phyloP scores from a whole-genome alignment of 1,284 basidiomycete genomes.

The Ceratobasidium sp. region DNA sequence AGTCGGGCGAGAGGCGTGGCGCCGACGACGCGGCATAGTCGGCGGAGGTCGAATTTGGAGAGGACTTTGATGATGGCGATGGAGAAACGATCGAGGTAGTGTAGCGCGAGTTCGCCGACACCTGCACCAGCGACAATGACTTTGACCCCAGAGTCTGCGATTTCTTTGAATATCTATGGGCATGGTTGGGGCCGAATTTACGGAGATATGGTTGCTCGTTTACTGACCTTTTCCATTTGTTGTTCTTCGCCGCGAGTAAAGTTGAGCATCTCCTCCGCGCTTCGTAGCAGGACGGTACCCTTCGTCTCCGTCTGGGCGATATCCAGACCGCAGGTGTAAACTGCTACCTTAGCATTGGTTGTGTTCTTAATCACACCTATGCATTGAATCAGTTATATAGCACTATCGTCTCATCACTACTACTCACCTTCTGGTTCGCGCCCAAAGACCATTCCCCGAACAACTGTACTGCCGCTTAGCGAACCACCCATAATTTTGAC shows the following conservation, averaged over 20 bases:
- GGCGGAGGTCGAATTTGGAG: conserved; percentile 97
- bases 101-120: conserved; percentile 95
- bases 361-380: conserved; percentile 85
- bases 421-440: conserved; percentile 89
- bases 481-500: conserved; percentile 99
- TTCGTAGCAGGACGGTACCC: conserved; percentile 97
- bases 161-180: conserved; percentile 93
- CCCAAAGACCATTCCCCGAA: conserved; percentile 98
- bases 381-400: neutral
- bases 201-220: neutral
- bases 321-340: conserved; percentile 94
- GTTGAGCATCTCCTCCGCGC: conserved; percentile 95
- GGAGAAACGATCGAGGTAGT: conserved; percentile 94
- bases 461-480: conserved; percentile 84
- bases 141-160: conserved; percentile 94
- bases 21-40: conserved; percentile 94
- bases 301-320: conserved; percentile 98
- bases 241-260: conserved; percentile 97
- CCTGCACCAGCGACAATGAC: conserved; percentile 93
- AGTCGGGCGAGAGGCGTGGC: conserved; percentile 96
- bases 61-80: conserved; percentile 97
- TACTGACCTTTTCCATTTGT: conserved; percentile 87
- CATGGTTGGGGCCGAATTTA: neutral
- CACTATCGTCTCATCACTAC: neutral
- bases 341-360: conserved; percentile 87